A percentile compares a stretch with the other conserved stretches of the same genome.
Conservation (phyloP, 768 basidiomycete genomes). For the Pisolithus microcarpus region DNA sequence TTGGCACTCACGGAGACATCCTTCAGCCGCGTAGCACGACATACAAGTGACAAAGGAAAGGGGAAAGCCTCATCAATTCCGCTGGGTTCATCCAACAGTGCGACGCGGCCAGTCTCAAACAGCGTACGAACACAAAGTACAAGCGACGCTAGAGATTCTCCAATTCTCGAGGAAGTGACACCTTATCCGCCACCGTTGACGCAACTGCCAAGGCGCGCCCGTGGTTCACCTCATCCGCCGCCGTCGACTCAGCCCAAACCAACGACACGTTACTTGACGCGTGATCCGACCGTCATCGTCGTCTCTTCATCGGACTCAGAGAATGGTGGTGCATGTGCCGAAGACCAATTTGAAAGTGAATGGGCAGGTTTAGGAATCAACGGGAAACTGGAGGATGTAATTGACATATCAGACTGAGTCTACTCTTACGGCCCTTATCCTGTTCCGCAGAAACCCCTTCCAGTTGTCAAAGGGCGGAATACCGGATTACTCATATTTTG, state of each 20-base stretch:
- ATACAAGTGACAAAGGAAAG: conserved; percentile 17
- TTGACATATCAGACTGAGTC: background rate
- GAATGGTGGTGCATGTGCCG: background rate
- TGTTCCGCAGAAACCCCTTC: no score
- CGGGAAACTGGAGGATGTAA: background rate
- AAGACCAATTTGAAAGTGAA: no score
- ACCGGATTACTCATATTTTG: no score
- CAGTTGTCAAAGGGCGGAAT: no score
- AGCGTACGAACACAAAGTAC: conserved; percentile 8
- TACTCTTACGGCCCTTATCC: background rate
- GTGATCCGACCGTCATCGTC: background rate
- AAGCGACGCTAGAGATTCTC: conserved; percentile 9
- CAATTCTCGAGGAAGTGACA: conserved; percentile 8
- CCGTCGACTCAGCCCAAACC: conserved; percentile 8
- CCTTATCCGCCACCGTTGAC: conserved; percentile 7
- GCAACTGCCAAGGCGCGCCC: background rate
- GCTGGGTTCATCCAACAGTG: background rate
- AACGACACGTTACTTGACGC: background rate
- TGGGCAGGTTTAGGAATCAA: no score
- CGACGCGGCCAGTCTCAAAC: conserved; percentile 7
- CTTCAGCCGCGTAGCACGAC: background rate
- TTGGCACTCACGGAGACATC: conserved; percentile 1
- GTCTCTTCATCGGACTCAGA: background rate
- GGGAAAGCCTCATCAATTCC: conserved; percentile 8
- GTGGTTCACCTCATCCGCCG: background rate